These are phyloP conservation scores for Volvox reticuliferus DNA, from an alignment of 139 green algal genomes.

Conservation along the genomic window DNA sequence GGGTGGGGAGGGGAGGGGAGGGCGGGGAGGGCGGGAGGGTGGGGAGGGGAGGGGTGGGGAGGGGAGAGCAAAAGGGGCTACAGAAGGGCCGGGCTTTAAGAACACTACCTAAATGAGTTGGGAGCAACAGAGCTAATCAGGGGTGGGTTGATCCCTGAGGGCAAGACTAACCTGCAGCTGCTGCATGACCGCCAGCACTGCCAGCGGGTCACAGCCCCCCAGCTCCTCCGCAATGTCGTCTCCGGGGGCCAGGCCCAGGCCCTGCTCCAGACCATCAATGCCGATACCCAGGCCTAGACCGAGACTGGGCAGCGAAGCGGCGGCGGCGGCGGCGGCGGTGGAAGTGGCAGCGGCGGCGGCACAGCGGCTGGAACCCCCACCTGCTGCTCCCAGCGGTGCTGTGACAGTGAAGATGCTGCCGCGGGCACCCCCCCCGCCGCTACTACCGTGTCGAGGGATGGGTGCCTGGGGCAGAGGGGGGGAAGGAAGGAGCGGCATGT, in stretches of 20 bases:
- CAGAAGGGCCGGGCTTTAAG: too few species aligned
- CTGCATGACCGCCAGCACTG: conserved; percentile 44
- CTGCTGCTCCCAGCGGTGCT: neutral
- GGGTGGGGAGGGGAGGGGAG: neutral
- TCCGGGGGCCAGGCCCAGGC: conserved; percentile 1
- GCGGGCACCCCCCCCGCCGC: neutral
- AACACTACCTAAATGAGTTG: too few species aligned
- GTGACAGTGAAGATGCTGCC: conserved; percentile 14
- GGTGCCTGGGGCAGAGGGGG: neutral
- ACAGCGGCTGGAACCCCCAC: neutral
- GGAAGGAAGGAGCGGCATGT: neutral
- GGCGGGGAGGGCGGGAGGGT: too few species aligned
- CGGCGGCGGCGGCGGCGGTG: neutral
- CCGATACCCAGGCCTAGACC: neutral
- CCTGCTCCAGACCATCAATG: neutral
- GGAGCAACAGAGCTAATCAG: neutral
- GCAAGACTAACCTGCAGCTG: conserved; percentile 20
- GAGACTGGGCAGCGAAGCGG: neutral
- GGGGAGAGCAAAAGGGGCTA: too few species aligned
- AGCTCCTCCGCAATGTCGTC: conserved; percentile 9
- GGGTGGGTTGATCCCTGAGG: neutral
- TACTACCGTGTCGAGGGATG: neutral
- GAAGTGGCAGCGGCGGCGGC: neutral
- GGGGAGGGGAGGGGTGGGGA: too few species aligned
- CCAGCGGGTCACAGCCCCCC: conserved; percentile 13